These are phyloP conservation scores for Boletus tomentosulus DNA, from an alignment of 768 basidiomycete genomes.

Conservation along the genomic window DNA sequence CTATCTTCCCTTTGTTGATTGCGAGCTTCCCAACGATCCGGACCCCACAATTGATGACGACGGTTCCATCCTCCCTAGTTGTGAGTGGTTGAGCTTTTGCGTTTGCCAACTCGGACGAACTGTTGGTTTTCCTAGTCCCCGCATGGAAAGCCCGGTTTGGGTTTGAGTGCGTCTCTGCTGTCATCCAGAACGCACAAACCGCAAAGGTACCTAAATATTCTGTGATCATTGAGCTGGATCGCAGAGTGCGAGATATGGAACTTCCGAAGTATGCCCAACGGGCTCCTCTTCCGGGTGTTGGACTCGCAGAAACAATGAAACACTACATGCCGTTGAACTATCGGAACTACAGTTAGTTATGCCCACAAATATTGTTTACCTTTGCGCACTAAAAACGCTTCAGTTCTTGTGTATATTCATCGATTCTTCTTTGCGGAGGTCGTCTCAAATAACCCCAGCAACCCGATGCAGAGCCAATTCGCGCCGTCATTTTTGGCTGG, in stretches of 20 bases:
- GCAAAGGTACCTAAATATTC: conserved; percentile 61
- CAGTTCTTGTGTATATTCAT: conserved; percentile 71
- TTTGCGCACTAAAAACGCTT: not conserved
- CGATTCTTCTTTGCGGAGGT: conserved; percentile 77
- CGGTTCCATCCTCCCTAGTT: conserved; percentile 53
- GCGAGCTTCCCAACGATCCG: conserved; percentile 60
- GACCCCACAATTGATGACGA: conserved; percentile 57
- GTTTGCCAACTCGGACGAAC: not conserved
- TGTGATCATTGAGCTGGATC: conserved; percentile 58
- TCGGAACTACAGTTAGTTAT: conserved; percentile 56
- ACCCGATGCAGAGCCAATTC: conserved; percentile 67
- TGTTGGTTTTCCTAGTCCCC: conserved; percentile 41
- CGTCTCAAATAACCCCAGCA: conserved; percentile 54
- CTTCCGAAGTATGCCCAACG: conserved; percentile 59
- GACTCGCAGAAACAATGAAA: conserved; percentile 62
- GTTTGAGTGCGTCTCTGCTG: conserved; percentile 59
- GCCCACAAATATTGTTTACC: not conserved
- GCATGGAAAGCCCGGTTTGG: conserved; percentile 71
- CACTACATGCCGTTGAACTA: conserved; percentile 76
- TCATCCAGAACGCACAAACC: conserved; percentile 63
- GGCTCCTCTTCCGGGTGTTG: conserved; percentile 43
- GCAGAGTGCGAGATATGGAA: conserved; percentile 64
- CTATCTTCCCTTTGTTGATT: conserved; percentile 68
- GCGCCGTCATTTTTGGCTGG: conserved; percentile 66
- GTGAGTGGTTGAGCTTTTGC: conserved; percentile 36